phyloP scores from a whole-genome alignment of 2,329 filamentous ascomycete genomes.

The Colletotrichum acutatum region DNA sequence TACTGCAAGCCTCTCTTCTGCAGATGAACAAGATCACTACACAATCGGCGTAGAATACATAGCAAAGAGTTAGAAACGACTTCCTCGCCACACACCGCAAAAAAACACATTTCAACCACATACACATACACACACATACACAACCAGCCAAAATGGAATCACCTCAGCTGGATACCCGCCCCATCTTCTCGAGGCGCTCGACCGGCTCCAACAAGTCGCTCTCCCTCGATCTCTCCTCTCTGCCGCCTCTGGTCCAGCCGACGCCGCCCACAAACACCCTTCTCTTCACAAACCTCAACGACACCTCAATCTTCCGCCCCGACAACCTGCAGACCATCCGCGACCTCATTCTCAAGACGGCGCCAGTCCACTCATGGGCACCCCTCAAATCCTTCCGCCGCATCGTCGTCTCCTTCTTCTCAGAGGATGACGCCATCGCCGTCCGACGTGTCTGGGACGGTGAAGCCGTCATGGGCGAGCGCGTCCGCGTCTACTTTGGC shows the following conservation, averaged over 20 bases:
- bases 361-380: conserved; percentile 80
- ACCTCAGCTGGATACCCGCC: conserved; percentile 42
- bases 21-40: not conserved
- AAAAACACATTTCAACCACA: conserved; percentile 1
- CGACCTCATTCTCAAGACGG: conserved; percentile 75
- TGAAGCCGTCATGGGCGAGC: conserved; percentile 76
- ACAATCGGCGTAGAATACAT: not conserved
- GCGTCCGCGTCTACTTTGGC: conserved; percentile 76
- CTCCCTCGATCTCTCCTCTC: conserved; percentile 77
- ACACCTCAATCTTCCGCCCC: conserved; percentile 78
- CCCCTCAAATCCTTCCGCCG: conserved; percentile 86
- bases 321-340: conserved; percentile 80
- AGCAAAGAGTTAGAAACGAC: not conserved
- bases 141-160: conserved; percentile 45
- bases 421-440: conserved; percentile 73
- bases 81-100: not conserved
- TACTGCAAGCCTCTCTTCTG: not conserved
- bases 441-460: conserved; percentile 81
- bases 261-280: conserved; percentile 85
- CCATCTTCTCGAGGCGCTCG: conserved; percentile 50
- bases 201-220: conserved; percentile 62
- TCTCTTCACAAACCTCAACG: conserved; percentile 83
- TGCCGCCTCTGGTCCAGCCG: conserved; percentile 77
- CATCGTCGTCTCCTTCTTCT: conserved; percentile 83
- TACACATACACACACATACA: conserved; percentile 25